Percentiles rank a stretch among this genome's conserved stretches.
Evolutionary conservation across 208 protist genomes (phyloP).

Genomic region (Leishmania mexicana): DNA sequence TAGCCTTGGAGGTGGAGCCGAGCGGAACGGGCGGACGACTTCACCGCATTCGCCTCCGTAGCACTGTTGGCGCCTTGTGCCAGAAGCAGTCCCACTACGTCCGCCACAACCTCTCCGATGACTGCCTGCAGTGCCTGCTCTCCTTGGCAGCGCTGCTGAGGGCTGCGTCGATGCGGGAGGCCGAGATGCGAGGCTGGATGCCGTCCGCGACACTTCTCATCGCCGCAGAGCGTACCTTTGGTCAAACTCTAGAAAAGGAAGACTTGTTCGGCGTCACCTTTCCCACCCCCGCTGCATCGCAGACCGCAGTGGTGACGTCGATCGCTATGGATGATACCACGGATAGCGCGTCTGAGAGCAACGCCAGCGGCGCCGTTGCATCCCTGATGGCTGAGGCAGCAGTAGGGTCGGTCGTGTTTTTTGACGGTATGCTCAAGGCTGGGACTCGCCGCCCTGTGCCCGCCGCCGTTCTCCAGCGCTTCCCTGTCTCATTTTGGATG

Average conservation of each 20-base stretch:
- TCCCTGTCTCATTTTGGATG: constrained; percentile 69
- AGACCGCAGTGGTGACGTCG: neutral
- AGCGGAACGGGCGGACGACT: constrained; percentile 84
- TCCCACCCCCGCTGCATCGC: neutral
- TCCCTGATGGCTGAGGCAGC: neutral
- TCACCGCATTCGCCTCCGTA: constrained; percentile 79
- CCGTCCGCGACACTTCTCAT: constrained; percentile 79
- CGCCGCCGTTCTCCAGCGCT: constrained; percentile 47
- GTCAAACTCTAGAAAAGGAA: constrained; percentile 70
- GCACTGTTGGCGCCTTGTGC: constrained; percentile 47
- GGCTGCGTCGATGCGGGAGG: constrained; percentile 59
- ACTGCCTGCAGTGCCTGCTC: constrained; percentile 66
- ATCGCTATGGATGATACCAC: neutral
- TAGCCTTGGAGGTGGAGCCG: constrained; percentile 52
- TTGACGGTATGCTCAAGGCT: constrained; percentile 52
- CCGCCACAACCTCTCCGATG: constrained; percentile 67
- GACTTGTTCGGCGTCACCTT: constrained; percentile 65
- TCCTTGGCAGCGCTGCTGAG: constrained; percentile 46
- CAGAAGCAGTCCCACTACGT: constrained; percentile 66
- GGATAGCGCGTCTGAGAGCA: neutral
- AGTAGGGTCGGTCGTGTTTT: constrained; percentile 41
- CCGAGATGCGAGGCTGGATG: constrained; percentile 58
- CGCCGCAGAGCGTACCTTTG: constrained; percentile 83
- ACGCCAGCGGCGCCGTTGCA: neutral
- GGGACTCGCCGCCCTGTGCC: constrained; percentile 45